These are phyloP conservation scores for Penicillium psychrofluorescens DNA, from an alignment of 495 filamentous ascomycete species.

Conservation along the genomic window DNA sequence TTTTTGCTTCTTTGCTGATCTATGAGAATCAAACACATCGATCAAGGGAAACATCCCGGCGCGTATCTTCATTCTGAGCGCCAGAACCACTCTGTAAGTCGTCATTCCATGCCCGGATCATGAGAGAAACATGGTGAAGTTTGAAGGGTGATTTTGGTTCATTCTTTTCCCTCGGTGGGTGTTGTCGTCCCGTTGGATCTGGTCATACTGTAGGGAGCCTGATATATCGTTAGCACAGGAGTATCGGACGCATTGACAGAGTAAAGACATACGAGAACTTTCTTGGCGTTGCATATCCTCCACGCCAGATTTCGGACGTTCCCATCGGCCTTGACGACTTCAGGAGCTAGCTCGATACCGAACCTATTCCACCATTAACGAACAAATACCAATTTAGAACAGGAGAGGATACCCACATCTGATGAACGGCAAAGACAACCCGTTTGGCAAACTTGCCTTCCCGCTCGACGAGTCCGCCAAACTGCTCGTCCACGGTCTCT, in stretches of 20 bases:
- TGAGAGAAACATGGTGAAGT: no score
- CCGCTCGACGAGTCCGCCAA: conserved; percentile 73
- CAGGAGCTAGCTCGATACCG: conserved; percentile 88
- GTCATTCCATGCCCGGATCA: no score
- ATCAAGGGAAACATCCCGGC: background rate
- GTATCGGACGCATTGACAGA: no score
- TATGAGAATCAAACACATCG: background rate
- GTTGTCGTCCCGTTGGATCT: conserved; percentile 35
- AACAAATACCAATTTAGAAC: background rate
- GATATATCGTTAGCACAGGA: background rate
- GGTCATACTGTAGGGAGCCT: conserved; percentile 45
- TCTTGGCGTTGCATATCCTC: conserved; percentile 92
- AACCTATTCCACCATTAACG: conserved; percentile 48
- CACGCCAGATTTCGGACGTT: conserved; percentile 86
- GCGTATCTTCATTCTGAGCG: no score
- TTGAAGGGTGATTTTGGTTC: background rate
- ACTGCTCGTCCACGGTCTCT: conserved; percentile 67
- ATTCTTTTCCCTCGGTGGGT: conserved; percentile 25
- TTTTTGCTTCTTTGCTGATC: background rate
- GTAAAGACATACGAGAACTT: conserved; percentile 67
- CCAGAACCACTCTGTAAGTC: no score
- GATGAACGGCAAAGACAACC: conserved; percentile 86
- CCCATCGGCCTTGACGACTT: conserved; percentile 89
- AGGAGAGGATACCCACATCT: conserved; percentile 55
- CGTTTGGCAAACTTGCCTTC: conserved; percentile 83